phyloP scores from a whole-genome alignment of 495 filamentous ascomycete species.

The Lichenothelia convexa region DNA sequence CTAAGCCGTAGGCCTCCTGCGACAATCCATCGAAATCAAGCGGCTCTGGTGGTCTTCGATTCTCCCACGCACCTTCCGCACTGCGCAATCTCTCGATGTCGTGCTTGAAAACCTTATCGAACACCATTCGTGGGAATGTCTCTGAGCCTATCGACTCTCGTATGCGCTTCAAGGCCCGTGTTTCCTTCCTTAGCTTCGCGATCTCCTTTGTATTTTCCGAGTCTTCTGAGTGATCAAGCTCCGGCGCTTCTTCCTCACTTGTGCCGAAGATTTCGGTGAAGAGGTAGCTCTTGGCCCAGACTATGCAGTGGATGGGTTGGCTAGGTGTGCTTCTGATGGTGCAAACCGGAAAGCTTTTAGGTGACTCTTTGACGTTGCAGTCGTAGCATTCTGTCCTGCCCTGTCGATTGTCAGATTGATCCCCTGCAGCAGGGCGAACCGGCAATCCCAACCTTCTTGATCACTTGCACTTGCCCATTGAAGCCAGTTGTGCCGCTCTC shows the following conservation, averaged over 20 bases:
- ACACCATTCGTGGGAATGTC: conserved; percentile 64
- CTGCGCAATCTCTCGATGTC: conserved; percentile 71
- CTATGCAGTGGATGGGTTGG: conserved; percentile 95
- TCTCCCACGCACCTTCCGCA: conserved; percentile 97
- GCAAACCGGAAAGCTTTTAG: conserved; percentile 85
- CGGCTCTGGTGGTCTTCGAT: conserved; percentile 49
- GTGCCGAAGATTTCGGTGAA: conserved; percentile 85
- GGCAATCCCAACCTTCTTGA: conserved; percentile 45
- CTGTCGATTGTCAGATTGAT: conserved; percentile 18
- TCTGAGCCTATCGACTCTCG: conserved; percentile 63
- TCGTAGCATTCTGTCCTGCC: conserved; percentile 94
- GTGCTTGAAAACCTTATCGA: conserved; percentile 78
- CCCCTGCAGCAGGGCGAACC: not conserved
- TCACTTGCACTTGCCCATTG: conserved; percentile 93
- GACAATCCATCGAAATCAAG: conserved; percentile 43
- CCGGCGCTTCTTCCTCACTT: conserved; percentile 64
- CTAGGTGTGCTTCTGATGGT: conserved; percentile 90
- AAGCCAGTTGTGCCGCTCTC: conserved; percentile 97
- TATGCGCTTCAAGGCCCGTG: conserved; percentile 66
- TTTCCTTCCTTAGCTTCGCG: conserved; percentile 63
- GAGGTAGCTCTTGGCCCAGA: conserved; percentile 97
- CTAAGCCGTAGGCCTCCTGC: conserved; percentile 30
- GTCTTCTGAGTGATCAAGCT: conserved; percentile 61
- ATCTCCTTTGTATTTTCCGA: conserved; percentile 80
- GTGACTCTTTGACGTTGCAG: conserved; percentile 65